Percentiles rank a stretch among this genome's conserved stretches.
phyloP scores from a whole-genome alignment of 2,329 filamentous ascomycete genomes.

The Eutypella sp. region DNA sequence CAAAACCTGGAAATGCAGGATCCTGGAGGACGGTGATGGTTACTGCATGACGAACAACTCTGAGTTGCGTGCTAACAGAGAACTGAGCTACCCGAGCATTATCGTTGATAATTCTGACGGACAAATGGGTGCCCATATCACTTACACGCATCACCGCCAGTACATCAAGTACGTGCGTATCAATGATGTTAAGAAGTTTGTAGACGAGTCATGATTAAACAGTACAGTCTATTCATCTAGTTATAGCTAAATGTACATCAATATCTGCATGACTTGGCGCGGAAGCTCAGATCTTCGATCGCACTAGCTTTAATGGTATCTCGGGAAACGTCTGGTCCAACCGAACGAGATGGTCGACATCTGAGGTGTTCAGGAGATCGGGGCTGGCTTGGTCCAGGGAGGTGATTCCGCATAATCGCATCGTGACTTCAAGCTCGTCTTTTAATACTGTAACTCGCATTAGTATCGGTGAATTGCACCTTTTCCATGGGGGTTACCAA shows the following conservation, averaged over 20 bases:
- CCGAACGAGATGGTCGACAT: slow-evolving; percentile 45
- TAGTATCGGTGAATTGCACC: neutral
- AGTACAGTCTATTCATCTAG: neutral
- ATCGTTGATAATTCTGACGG: slow-evolving; percentile 18
- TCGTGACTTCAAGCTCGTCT: slow-evolving; percentile 41
- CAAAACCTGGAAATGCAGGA: slow-evolving; percentile 30
- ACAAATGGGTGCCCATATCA: slow-evolving; percentile 26
- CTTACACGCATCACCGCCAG: slow-evolving; percentile 38
- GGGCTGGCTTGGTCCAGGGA: slow-evolving; percentile 36
- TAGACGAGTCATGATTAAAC: neutral
- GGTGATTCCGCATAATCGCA: slow-evolving; percentile 42
- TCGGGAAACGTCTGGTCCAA: slow-evolving; percentile 2
- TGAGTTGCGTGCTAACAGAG: slow-evolving; percentile 34
- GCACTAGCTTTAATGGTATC: neutral
- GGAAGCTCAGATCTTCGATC: slow-evolving; percentile 2
- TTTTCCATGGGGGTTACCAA: slow-evolving; percentile 37
- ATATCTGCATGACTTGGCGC: neutral
- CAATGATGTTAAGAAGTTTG: slow-evolving; percentile 21
- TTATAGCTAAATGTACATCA: neutral
- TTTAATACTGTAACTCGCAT: slow-evolving; percentile 9
- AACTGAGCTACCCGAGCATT: slow-evolving; percentile 41
- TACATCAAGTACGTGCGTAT: slow-evolving; percentile 35
- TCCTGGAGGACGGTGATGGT: slow-evolving; percentile 39
- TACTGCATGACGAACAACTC: slow-evolving; percentile 43
- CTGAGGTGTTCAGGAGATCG: slow-evolving; percentile 39